Conservation (phyloP, 2,329 filamentous ascomycete species). For the Fusarium marasasianum region DNA sequence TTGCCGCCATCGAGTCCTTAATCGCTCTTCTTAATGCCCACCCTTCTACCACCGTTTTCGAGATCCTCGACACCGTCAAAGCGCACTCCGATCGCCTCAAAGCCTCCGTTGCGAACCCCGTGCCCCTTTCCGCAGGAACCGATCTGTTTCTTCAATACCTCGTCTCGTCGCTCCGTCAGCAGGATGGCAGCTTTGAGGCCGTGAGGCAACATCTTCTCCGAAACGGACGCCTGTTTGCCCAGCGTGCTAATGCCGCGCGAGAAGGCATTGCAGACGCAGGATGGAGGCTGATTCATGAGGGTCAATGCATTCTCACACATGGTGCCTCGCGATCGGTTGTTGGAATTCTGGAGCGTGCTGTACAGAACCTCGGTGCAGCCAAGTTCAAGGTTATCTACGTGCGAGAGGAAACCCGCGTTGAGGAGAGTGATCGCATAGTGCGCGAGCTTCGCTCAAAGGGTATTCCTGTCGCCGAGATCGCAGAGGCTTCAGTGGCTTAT, state of each 20-base stretch:
- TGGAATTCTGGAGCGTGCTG: conserved; percentile 76
- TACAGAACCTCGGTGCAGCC: conserved; percentile 62
- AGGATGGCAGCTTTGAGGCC: conserved; percentile 72
- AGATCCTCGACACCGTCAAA: conserved; percentile 88
- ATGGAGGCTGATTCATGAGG: conserved; percentile 80
- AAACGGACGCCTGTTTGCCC: conserved; percentile 88
- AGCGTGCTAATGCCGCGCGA: conserved; percentile 84
- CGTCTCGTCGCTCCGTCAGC: conserved; percentile 74
- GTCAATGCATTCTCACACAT: conserved; percentile 85
- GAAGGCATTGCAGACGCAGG: conserved; percentile 85
- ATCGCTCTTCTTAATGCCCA: conserved; percentile 85
- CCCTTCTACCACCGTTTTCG: conserved; percentile 86
- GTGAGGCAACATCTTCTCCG: conserved; percentile 84
- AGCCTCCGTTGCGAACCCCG: conserved; percentile 82
- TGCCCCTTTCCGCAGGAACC: conserved; percentile 91
- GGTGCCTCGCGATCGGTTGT: conserved; percentile 88
- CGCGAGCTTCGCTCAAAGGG: conserved; percentile 75
- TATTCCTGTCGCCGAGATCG: conserved; percentile 76
- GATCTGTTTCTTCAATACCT: conserved; percentile 96
- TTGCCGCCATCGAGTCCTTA: conserved; percentile 91
- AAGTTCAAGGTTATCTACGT: conserved; percentile 89
- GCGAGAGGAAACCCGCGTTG: conserved; percentile 61
- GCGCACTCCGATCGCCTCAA: conserved; percentile 82
- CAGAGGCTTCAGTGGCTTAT: conserved; percentile 77
- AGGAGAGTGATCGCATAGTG: conserved; percentile 78